Percentiles rank a stretch among this genome's conserved stretches.
Evolutionary conservation across 768 basidiomycete genomes (phyloP).

Genomic region (Pisolithus marmoratus): DNA sequence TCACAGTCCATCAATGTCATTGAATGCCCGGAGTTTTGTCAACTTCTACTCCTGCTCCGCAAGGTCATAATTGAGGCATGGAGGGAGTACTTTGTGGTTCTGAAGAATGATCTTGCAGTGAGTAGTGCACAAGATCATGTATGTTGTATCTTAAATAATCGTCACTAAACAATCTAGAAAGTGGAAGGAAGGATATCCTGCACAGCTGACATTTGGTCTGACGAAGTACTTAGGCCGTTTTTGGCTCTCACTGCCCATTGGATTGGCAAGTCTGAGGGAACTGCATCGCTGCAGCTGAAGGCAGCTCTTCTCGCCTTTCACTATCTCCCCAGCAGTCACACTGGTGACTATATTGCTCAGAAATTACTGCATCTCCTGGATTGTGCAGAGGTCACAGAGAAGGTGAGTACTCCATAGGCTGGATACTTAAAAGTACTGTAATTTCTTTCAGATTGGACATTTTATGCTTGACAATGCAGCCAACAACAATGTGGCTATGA

Average conservation of each 20-base stretch:
- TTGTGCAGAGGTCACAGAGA: neutral
- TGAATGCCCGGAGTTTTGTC: slow-evolving; percentile 20
- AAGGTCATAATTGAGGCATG: slow-evolving; percentile 19
- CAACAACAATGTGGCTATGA: slow-evolving; percentile 11
- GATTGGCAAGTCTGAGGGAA: neutral
- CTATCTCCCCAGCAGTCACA: slow-evolving; percentile 10
- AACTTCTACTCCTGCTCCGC: slow-evolving; percentile 19
- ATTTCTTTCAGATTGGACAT: slow-evolving; percentile 1
- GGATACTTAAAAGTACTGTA: neutral
- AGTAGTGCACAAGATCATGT: no score
- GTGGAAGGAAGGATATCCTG: slow-evolving; percentile 4
- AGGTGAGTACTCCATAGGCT: neutral
- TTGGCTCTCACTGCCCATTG: slow-evolving; percentile 14
- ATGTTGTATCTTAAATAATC: no score
- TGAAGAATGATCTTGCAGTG: slow-evolving; percentile 23
- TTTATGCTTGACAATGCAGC: slow-evolving; percentile 11
- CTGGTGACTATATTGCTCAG: slow-evolving; percentile 5
- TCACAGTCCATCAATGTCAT: slow-evolving; percentile 25
- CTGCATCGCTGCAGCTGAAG: slow-evolving; percentile 4
- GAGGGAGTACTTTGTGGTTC: slow-evolving; percentile 14
- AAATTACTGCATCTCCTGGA: neutral
- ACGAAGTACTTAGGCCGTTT: slow-evolving; percentile 4
- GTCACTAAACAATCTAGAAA: neutral
- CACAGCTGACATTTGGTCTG: slow-evolving; percentile 14
- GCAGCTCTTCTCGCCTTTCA: slow-evolving; percentile 8